phyloP scores from a whole-genome alignment of 2,329 filamentous ascomycete genomes.

The Clarireedia homoeocarpa region DNA sequence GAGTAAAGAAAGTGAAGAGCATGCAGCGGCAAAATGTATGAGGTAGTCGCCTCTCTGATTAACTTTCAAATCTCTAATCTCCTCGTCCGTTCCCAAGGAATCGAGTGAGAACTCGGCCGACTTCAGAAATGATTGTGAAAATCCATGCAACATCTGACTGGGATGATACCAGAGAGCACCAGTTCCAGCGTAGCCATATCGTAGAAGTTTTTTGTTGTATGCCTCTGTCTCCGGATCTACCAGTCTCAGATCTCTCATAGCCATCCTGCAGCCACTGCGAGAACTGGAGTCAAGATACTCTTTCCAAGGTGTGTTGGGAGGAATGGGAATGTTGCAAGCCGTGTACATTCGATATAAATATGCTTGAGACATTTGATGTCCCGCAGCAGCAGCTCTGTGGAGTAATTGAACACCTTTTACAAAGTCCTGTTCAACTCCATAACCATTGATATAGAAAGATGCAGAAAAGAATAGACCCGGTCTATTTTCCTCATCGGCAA shows the following conservation, averaged over 20 bases:
- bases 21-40: background rate
- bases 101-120: background rate
- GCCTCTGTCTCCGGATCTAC: background rate
- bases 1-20: background rate
- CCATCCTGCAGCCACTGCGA: background rate
- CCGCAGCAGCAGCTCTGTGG: background rate
- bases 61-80: background rate
- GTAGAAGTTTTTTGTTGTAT: background rate
- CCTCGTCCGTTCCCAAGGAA: background rate
- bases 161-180: background rate
- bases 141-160: background rate
- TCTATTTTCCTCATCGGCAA: background rate
- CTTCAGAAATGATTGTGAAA: background rate
- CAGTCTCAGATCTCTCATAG: background rate
- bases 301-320: background rate
- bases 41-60: conserved; percentile 1
- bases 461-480: background rate
- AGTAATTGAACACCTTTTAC: background rate
- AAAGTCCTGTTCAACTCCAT: background rate
- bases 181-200: background rate
- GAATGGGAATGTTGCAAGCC: background rate
- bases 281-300: background rate
- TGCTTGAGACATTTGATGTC: background rate
- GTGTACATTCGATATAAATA: conserved; percentile 1
- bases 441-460: background rate